Conservation (phyloP, 495 filamentous ascomycete species). For the Penicillium cataractarum region DNA sequence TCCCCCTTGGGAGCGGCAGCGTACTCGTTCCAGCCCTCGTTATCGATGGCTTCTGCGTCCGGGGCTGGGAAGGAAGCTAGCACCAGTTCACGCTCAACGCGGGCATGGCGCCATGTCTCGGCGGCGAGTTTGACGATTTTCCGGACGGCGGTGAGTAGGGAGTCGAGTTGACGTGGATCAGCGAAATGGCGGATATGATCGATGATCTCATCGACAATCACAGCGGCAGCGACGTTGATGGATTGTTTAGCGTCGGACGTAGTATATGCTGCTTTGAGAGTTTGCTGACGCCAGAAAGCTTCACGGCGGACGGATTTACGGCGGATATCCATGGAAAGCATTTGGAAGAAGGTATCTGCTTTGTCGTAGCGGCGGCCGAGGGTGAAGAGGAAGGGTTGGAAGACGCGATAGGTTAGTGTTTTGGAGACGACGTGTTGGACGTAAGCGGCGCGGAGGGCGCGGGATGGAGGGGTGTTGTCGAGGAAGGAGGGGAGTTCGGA, state of each 20-base stretch:
- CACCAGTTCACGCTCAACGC: slow-evolving; percentile 65
- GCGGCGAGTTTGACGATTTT: slow-evolving; percentile 66
- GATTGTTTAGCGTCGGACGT: slow-evolving; percentile 63
- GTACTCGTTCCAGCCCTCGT: slow-evolving; percentile 55
- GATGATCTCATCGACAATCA: slow-evolving; percentile 65
- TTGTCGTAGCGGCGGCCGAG: slow-evolving; percentile 64
- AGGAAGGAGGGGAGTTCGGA: slow-evolving; percentile 60
- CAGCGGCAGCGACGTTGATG: slow-evolving; percentile 61
- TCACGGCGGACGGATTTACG: slow-evolving; percentile 64
- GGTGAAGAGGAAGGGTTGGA: slow-evolving; percentile 67
- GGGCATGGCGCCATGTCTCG: slow-evolving; percentile 66
- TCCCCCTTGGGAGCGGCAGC: slow-evolving; percentile 31
- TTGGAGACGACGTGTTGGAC: slow-evolving; percentile 63
- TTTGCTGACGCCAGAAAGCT: slow-evolving; percentile 67
- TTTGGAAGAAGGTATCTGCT: slow-evolving; percentile 63
- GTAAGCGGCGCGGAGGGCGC: slow-evolving; percentile 61
- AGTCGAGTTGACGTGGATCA: slow-evolving; percentile 57
- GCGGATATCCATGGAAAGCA: slow-evolving; percentile 64
- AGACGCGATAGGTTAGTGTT: slow-evolving; percentile 63
- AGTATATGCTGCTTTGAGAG: slow-evolving; percentile 66
- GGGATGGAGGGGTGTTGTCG: slow-evolving; percentile 54
- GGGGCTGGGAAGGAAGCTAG: slow-evolving; percentile 56
- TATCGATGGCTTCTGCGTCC: slow-evolving; percentile 41
- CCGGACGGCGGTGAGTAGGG: slow-evolving; percentile 53
- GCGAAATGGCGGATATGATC: slow-evolving; percentile 61